Evolutionary conservation across 2,329 filamentous ascomycete species (phyloP).

Genomic region (Neonectria ditissima): DNA sequence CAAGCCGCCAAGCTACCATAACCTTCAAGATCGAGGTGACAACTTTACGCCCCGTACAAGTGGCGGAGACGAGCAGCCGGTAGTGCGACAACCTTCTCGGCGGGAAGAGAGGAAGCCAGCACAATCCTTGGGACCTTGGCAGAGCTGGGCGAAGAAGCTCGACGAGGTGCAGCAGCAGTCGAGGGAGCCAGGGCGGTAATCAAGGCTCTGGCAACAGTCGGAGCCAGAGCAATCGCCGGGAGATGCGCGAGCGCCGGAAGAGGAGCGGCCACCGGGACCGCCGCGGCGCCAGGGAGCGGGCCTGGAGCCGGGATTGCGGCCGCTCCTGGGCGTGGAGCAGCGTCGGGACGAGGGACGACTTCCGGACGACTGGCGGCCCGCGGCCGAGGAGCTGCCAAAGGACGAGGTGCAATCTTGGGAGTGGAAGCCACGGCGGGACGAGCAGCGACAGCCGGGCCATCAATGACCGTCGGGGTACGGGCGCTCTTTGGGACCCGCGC

Average conservation of each 20-base stretch:
- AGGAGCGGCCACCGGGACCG: conserved; percentile 5
- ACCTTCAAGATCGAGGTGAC: background rate
- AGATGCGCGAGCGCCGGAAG: conserved; percentile 22
- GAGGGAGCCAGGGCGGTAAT: conserved; percentile 19
- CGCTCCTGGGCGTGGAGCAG: conserved; percentile 18
- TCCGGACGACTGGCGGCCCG: conserved; percentile 3
- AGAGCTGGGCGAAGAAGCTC: conserved; percentile 18
- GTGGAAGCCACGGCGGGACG: conserved; percentile 1
- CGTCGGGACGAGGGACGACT: conserved; percentile 12
- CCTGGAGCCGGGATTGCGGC: conserved; percentile 15
- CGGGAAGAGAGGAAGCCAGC: conserved; percentile 21
- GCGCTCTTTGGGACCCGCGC: conserved; percentile 8
- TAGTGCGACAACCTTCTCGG: conserved; percentile 7
- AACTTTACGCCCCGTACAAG: background rate
- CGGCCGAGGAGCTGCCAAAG: conserved; percentile 9
- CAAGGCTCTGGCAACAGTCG: conserved; percentile 27
- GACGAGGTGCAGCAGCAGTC: conserved; percentile 9
- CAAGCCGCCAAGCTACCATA: background rate
- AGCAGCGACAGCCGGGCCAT: conserved; percentile 4
- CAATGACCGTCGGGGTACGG: background rate
- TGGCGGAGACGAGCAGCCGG: conserved; percentile 9
- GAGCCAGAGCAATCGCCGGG: conserved; percentile 27
- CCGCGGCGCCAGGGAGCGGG: conserved; percentile 16
- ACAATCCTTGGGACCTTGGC: conserved; percentile 19
- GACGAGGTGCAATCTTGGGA: conserved; percentile 4